Evolutionary conservation across 257 asterid genomes (phyloP).

Genomic region (Cynanchum wilfordii): DNA sequence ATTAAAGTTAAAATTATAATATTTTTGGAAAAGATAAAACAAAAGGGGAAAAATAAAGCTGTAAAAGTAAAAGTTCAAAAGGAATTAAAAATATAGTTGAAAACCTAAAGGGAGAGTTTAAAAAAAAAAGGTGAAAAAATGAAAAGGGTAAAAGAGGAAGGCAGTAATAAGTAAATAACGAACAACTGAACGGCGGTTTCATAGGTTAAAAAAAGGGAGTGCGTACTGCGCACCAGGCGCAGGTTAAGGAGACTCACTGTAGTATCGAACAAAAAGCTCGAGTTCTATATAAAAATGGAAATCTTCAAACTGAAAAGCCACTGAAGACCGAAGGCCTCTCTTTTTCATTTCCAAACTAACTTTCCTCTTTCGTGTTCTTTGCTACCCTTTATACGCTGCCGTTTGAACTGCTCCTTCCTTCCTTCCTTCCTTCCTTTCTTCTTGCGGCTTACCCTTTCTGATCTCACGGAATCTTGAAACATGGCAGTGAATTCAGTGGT

Average conservation of each 20-base stretch:
- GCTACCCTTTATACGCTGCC: conserved; percentile 8
- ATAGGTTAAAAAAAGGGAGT: not conserved
- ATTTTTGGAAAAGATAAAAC: too few species aligned
- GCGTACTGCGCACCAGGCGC: not conserved
- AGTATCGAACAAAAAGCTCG: conserved; percentile 5
- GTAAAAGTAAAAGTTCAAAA: not conserved
- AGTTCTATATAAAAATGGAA: conserved; percentile 16
- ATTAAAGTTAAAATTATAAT: too few species aligned
- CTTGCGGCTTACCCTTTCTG: not conserved
- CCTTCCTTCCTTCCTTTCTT: not conserved
- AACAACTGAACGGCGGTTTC: not conserved
- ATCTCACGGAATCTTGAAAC: conserved; percentile 6
- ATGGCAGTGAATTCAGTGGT: conserved; percentile 47
- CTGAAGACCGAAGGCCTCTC: not conserved
- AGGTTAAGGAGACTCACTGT: not conserved
- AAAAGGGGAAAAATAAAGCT: too few species aligned
- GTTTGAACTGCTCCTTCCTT: not conserved
- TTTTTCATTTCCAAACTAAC: not conserved
- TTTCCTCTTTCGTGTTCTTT: conserved; percentile 5
- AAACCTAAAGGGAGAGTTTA: not conserved
- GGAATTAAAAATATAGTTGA: not conserved
- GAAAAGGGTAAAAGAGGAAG: not conserved
- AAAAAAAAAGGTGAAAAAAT: not conserved
- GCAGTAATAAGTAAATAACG: not conserved
- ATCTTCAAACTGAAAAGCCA: conserved; percentile 23